Base-by-base conservation (phyloP, 179 eudicot genomes). In the Corrigiola litoralis region DNA sequence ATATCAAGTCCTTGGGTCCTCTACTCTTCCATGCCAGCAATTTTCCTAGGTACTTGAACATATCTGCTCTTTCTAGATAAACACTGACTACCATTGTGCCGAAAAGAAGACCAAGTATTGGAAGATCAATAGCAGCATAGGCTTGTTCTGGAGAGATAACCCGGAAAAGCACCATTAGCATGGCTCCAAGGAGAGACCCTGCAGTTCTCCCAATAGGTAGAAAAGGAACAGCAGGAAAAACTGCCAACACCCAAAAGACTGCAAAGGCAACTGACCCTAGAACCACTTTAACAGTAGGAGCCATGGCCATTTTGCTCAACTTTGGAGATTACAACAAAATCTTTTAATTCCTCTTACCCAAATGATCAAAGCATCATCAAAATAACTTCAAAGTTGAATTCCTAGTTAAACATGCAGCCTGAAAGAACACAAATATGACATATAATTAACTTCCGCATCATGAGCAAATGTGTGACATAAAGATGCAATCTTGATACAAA, bases 81-180 rank as follows among this genome's bases (percentile, higher is more conserved):
- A 87, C 85, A 68, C 89, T 84, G 6, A 92, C 95, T 3, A 89
- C 91, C 96, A 92, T 92, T 25, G 96, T 92, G 8, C 95, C 98
- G 48, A 92, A 92, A 27, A 92, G 85, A 37, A 92, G 88, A n/a
- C 98, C 96, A 2, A 92, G 87, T 37, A 92, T 89, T 8, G 89
- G 87, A 51, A 89, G 95, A 77, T 92, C 96, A 48, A 92, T 87
- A 17, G 98, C 81, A 16, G 73, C 86, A 46, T 82, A 92, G 12
- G 98, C 98, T 72, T 84, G 80, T 18, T 84, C 90, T 0, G 98
- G 92, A 4, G 96, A 68, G 37, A 89, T 62, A 41, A 92, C 90
- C 14, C 54, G 80, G 21, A 87, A 81, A 46, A 87, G 56, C 4
- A 92, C 96, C 98, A 92, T 92, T 6, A 92, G 86, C 77, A 84